A percentile compares a stretch with the other conserved stretches of the same genome.
phyloP scores from a whole-genome alignment of 2,329 filamentous ascomycete genomes.

The Hymenoscyphus linearis region DNA sequence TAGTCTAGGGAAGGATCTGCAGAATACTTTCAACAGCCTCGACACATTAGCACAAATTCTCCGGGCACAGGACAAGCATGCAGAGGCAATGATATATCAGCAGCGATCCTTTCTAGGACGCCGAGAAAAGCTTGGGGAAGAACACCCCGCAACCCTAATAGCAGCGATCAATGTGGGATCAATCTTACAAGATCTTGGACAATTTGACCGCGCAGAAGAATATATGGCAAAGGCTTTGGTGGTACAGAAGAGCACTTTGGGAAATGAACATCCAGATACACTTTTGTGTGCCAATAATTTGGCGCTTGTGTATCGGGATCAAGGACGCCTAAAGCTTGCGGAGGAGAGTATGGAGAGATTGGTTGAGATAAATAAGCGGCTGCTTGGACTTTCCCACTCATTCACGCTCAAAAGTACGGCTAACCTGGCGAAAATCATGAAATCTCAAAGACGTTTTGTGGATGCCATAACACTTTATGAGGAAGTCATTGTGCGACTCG shows the following conservation, averaged over 20 bases:
- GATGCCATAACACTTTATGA: conserved; percentile 9
- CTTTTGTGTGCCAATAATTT: not conserved
- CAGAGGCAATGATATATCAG: not conserved
- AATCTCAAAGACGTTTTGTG: not conserved
- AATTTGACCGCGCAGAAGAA: not conserved
- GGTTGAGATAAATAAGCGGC: not conserved
- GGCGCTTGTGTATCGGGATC: not conserved
- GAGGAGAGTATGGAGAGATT: conserved; percentile 2
- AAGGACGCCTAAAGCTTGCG: conserved; percentile 3
- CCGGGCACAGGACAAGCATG: not conserved
- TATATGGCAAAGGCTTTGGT: not conserved
- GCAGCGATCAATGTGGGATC: not conserved
- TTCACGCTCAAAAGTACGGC: conserved; percentile 2
- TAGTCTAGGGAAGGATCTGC: not conserved
- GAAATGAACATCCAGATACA: not conserved
- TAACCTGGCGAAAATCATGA: conserved; percentile 2
- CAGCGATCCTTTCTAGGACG: not conserved
- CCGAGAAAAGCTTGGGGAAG: not conserved
- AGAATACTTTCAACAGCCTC: not conserved
- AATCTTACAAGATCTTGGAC: not conserved
- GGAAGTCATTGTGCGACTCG: conserved; percentile 2
- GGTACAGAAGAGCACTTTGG: not conserved
- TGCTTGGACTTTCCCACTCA: conserved; percentile 5
- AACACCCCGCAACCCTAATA: not conserved
- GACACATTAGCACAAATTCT: conserved; percentile 2